These are phyloP conservation scores for Cyclocybe cylindracea DNA, from an alignment of 768 basidiomycete genomes.

Conservation along the genomic window DNA sequence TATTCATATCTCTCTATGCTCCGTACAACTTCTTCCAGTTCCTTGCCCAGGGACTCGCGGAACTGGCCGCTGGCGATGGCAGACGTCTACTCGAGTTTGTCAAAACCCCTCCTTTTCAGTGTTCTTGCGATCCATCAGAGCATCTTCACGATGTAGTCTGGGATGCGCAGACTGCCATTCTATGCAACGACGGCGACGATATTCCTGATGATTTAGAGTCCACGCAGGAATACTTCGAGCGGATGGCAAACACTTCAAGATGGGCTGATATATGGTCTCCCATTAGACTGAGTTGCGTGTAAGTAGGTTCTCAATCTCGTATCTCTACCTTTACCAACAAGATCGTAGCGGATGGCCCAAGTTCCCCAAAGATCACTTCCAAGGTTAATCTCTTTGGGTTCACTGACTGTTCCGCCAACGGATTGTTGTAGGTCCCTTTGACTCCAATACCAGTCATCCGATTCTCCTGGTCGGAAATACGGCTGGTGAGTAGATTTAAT, in stretches of 20 bases:
- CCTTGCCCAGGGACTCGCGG: constrained; percentile 35
- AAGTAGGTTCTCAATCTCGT: constrained; percentile 8
- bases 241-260: constrained; percentile 20
- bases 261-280: constrained; percentile 33
- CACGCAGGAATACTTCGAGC: constrained; percentile 34
- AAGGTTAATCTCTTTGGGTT: constrained; percentile 5
- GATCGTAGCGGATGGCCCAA: constrained; percentile 30
- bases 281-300: constrained; percentile 29
- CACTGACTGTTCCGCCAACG: background rate
- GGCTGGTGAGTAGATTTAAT: constrained; percentile 24
- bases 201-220: constrained; percentile 31
- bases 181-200: constrained; percentile 38
- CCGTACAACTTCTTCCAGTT: constrained; percentile 32
- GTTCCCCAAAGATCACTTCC: constrained; percentile 19
- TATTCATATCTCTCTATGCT: constrained; percentile 34
- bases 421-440: constrained; percentile 29
- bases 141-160: constrained; percentile 35
- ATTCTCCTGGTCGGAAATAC: constrained; percentile 42
- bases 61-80: constrained; percentile 31
- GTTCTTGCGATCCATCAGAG: constrained; percentile 22
- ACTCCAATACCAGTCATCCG: constrained; percentile 37
- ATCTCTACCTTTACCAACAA: constrained; percentile 26
- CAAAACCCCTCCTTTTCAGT: constrained; percentile 23
- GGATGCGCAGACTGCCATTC: constrained; percentile 31
- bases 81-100: constrained; percentile 23